A percentile compares a stretch with the other conserved stretches of the same genome.
phyloP scores from a whole-genome alignment of 805 yeast species.

The Pachysolen tannophilus region DNA sequence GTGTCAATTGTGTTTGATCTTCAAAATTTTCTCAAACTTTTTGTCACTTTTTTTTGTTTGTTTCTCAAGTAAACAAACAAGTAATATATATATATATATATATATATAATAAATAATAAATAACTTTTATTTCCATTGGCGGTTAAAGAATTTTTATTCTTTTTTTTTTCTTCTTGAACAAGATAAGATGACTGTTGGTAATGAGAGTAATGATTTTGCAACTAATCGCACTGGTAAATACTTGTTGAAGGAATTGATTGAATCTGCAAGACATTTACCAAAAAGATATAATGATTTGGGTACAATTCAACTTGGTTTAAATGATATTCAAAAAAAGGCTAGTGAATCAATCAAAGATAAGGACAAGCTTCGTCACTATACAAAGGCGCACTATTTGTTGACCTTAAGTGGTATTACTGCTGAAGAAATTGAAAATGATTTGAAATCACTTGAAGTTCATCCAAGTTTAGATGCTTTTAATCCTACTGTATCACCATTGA shows the following conservation, averaged over 20 bases:
- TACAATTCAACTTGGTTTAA: constrained; percentile 69
- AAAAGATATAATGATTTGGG: constrained; percentile 59
- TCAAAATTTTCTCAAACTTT: too few relatives aligned
- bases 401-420: constrained; percentile 87
- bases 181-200: not conserved
- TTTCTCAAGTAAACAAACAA: too few relatives aligned
- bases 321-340: constrained; percentile 69
- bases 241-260: constrained; percentile 60
- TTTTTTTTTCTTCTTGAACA: too few relatives aligned
- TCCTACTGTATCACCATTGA: not conserved
- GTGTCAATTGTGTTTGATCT: too few relatives aligned
- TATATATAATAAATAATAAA: too few relatives aligned
- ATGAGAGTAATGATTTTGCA: constrained; percentile 1
- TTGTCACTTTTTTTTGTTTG: too few relatives aligned
- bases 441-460: constrained; percentile 31
- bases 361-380: constrained; percentile 32
- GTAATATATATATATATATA: too few relatives aligned
- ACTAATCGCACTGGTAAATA: constrained; percentile 10
- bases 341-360: constrained; percentile 40
- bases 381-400: constrained; percentile 78
- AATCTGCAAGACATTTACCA: constrained; percentile 72
- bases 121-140: too few relatives aligned
- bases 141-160: too few relatives aligned
- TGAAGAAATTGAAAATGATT: constrained; percentile 66
- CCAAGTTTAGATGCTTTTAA: constrained; percentile 1